A percentile compares a stretch with the other conserved stretches of the same genome.
Evolutionary conservation across 2,329 filamentous ascomycete species (phyloP).

Genomic region (Aspergillus jensenii): DNA sequence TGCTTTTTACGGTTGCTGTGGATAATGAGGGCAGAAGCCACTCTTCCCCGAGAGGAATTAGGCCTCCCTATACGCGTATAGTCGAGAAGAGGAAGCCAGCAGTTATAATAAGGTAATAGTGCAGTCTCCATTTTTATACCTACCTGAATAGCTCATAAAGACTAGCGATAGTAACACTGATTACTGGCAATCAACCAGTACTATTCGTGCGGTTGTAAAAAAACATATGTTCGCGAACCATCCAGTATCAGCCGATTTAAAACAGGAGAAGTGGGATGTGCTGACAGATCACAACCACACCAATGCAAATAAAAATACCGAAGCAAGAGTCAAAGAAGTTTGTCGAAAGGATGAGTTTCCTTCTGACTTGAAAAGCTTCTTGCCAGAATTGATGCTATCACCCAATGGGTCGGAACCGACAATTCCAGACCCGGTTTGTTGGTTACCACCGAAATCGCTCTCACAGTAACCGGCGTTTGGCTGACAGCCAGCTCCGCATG

Average conservation of each 20-base stretch:
- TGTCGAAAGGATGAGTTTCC: background rate
- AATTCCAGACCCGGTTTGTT: constrained; percentile 2
- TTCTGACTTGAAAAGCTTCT: constrained; percentile 15
- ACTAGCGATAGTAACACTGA: constrained; percentile 1
- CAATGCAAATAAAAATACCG: constrained; percentile 11
- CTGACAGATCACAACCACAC: constrained; percentile 4
- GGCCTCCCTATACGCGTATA: background rate
- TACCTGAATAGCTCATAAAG: background rate
- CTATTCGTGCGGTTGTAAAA: background rate
- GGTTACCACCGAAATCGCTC: constrained; percentile 4
- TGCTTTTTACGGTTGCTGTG: background rate
- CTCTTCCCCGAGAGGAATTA: background rate
- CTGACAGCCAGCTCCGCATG: constrained; percentile 35
- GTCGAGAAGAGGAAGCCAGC: background rate
- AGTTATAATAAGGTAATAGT: background rate
- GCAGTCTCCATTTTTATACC: background rate
- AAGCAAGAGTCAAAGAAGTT: background rate
- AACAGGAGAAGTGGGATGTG: background rate
- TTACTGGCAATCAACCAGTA: background rate
- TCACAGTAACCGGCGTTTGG: constrained; percentile 30
- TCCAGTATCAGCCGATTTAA: background rate
- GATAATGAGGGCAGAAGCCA: background rate
- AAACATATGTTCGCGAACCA: background rate
- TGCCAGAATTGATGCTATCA: background rate
- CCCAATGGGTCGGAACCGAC: constrained; percentile 6